phyloP scores from a whole-genome alignment of 768 basidiomycete genomes.

The Boletus subparvulus region DNA sequence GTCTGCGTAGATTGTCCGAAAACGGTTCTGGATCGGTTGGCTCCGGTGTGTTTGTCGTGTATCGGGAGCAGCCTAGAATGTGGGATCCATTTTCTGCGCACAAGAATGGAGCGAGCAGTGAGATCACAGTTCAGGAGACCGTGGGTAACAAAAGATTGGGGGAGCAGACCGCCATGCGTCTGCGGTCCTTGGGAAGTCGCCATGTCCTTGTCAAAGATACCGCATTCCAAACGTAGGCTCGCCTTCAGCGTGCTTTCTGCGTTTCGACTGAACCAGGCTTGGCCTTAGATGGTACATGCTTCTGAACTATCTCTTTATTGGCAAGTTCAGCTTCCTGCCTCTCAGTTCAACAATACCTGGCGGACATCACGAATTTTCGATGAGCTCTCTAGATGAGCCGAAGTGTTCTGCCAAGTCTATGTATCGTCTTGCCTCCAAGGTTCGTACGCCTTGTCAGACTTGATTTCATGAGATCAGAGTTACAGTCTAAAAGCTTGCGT shows the following conservation, averaged over 20 bases:
- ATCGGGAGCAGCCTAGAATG: neutral
- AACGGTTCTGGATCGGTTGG: constrained; percentile 4
- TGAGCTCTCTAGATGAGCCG: constrained; percentile 5
- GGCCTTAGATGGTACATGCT: constrained; percentile 37
- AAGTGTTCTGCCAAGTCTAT: constrained; percentile 44
- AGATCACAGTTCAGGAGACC: constrained; percentile 1
- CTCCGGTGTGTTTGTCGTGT: constrained; percentile 14
- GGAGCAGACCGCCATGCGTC: neutral
- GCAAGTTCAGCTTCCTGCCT: constrained; percentile 32
- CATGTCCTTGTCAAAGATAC: constrained; percentile 25
- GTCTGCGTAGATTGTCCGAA: constrained; percentile 6
- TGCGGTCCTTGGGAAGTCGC: constrained; percentile 15
- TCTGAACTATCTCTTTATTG: constrained; percentile 41
- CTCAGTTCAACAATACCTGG: constrained; percentile 19
- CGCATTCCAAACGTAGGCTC: constrained; percentile 26
- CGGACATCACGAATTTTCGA: neutral
- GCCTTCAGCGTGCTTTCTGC: neutral
- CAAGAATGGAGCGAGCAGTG: neutral
- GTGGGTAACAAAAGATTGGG: neutral
- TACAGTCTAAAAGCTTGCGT: neutral
- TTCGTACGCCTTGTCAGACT: constrained; percentile 1
- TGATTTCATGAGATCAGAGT: neutral
- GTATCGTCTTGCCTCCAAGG: constrained; percentile 43
- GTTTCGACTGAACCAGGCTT: neutral
- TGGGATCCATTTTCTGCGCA: neutral